These are phyloP conservation scores for Bipolaris oryzae DNA, from an alignment of 2,329 filamentous ascomycete genomes.

Conservation along the genomic window DNA sequence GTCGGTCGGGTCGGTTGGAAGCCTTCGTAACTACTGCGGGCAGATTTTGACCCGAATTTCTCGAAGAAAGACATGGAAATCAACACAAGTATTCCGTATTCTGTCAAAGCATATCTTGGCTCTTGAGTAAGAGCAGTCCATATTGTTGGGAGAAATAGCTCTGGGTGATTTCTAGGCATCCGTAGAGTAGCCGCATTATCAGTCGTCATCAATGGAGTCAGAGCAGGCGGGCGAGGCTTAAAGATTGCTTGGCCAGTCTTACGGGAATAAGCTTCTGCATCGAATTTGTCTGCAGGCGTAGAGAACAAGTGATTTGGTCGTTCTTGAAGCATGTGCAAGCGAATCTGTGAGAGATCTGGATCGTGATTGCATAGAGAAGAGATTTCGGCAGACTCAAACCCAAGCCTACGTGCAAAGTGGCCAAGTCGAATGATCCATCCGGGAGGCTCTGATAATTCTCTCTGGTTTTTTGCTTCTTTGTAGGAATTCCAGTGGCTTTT, in stretches of 20 bases:
- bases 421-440: conserved; percentile 6
- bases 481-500: neutral
- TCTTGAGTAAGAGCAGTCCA: conserved; percentile 8
- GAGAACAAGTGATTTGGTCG: conserved; percentile 1
- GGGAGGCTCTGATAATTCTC: neutral
- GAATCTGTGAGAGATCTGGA: conserved; percentile 8
- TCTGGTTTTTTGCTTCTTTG: neutral
- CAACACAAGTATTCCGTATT: conserved; percentile 9
- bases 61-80: conserved; percentile 9
- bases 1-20: too few species aligned
- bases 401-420: conserved; percentile 1
- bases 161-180: conserved; percentile 1
- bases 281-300: conserved; percentile 1
- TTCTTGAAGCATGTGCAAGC: conserved; percentile 8
- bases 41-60: neutral
- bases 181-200: neutral
- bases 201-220: conserved; percentile 8
- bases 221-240: conserved; percentile 1
- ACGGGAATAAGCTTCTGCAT: conserved; percentile 1
- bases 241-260: conserved; percentile 9
- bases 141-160: conserved; percentile 12
- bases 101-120: conserved; percentile 9
- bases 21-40: neutral
- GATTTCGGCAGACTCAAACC: conserved; percentile 10
- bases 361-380: conserved; percentile 9